phyloP scores from a whole-genome alignment of 495 filamentous ascomycete species.

The Rusavskia elegans region DNA sequence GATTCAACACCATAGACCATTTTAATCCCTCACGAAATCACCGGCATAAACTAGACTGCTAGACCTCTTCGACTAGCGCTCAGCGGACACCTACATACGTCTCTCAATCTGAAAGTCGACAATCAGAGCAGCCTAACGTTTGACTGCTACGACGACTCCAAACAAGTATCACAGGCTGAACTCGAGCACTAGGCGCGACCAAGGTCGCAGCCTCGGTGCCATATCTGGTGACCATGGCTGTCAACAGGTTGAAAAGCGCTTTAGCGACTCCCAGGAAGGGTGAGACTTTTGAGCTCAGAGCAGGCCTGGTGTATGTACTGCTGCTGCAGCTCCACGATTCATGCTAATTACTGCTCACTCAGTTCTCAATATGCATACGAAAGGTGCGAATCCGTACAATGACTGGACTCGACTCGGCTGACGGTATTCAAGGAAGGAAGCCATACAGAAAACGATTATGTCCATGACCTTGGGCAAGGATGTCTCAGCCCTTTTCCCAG shows the following conservation, averaged over 20 bases:
- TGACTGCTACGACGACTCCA: no score
- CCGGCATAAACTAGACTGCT: no score
- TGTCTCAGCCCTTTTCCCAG: conserved; percentile 91
- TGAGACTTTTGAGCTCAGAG: conserved; percentile 95
- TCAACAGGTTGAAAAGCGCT: conserved; percentile 88
- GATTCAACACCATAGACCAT: no score
- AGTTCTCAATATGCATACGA: conserved; percentile 97
- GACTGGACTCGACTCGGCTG: conserved; percentile 9
- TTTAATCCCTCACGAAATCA: no score
- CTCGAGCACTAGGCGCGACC: conserved; percentile 25
- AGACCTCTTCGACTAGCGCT: no score
- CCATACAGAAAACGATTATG: conserved; percentile 99
- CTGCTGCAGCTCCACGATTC: conserved; percentile 13
- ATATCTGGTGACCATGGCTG: conserved; percentile 48
- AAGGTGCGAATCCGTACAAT: conserved; percentile 31
- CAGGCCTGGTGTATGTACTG: conserved; percentile 61
- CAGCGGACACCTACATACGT: no score
- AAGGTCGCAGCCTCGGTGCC: conserved; percentile 29
- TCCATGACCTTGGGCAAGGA: conserved; percentile 98
- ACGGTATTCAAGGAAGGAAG: conserved; percentile 57
- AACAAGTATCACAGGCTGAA: background rate
- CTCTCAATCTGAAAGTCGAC: no score
- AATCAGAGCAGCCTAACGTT: no score
- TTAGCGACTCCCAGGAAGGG: conserved; percentile 88
- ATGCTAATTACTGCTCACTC: background rate